These are phyloP conservation scores for Kluyveromyces dobzhanskii DNA, from an alignment of 805 yeast genomes.

Conservation along the genomic window DNA sequence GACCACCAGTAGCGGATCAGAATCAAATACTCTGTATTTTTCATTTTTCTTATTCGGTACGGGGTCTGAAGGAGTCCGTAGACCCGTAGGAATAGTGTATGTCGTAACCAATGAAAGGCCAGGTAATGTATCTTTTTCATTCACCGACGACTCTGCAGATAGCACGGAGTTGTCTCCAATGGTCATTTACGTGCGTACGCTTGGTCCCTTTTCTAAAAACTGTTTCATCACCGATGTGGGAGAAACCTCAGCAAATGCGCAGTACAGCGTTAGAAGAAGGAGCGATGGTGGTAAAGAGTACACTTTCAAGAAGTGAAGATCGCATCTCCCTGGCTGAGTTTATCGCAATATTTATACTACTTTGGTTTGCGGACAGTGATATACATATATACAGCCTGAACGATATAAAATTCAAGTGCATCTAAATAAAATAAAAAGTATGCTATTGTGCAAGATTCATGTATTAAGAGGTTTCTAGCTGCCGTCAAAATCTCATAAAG, in stretches of 20 bases:
- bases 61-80: neutral
- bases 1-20: constrained; percentile 8
- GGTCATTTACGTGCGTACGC: constrained; percentile 14
- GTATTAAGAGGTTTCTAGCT: too few species aligned
- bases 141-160: neutral
- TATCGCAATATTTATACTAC: too few species aligned
- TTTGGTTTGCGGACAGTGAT: too few species aligned
- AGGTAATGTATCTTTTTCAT: neutral
- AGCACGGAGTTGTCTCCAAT: constrained; percentile 6
- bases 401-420: too few species aligned
- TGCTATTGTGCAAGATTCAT: too few species aligned
- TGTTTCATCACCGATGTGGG: constrained; percentile 17
- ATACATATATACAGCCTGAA: too few species aligned
- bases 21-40: constrained; percentile 6
- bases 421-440: too few species aligned
- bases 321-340: too few species aligned
- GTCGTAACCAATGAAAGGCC: neutral
- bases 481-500: too few species aligned
- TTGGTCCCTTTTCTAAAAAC: constrained; percentile 10
- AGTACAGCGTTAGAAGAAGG: constrained; percentile 11
- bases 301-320: constrained; percentile 7
- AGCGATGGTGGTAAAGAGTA: constrained; percentile 21
- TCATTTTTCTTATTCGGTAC: neutral
- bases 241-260: constrained; percentile 12
- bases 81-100: neutral